A percentile compares a stretch with the other conserved stretches of the same genome.
Evolutionary conservation across 108 stramenopile genomes (phyloP).

Genomic region (Thalassiosira profunda): DNA sequence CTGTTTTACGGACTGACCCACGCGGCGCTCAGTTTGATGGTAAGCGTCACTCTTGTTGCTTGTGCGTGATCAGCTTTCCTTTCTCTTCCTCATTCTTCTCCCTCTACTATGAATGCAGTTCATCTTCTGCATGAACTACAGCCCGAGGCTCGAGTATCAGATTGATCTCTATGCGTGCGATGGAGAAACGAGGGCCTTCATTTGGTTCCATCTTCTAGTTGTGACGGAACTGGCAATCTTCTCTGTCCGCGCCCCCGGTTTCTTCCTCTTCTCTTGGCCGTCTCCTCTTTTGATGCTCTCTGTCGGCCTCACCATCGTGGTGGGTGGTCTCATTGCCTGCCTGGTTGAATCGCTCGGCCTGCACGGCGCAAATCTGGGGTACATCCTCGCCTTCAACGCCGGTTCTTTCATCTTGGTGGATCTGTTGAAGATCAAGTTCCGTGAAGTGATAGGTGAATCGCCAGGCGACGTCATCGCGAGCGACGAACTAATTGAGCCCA

Average conservation of each 20-base stretch:
- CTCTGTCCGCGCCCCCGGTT: conserved; percentile 58
- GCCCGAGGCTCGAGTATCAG: neutral
- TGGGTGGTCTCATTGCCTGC: conserved; percentile 46
- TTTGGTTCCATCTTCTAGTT: conserved; percentile 62
- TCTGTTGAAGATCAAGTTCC: conserved; percentile 52
- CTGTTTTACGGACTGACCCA: conserved; percentile 64
- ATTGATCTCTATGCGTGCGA: conserved; percentile 42
- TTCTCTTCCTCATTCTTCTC: neutral
- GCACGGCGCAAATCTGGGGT: conserved; percentile 26
- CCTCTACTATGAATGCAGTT: conserved; percentile 17
- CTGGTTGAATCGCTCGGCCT: conserved; percentile 22
- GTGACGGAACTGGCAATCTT: conserved; percentile 71
- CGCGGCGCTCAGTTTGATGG: conserved; percentile 48
- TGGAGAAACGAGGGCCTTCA: conserved; percentile 51
- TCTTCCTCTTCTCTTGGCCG: conserved; percentile 41
- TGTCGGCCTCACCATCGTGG: conserved; percentile 46
- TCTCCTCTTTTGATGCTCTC: conserved; percentile 49
- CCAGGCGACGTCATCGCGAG: conserved; percentile 56
- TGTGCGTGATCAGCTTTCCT: conserved; percentile 13
- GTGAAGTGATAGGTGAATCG: conserved; percentile 49
- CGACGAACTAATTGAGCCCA: conserved; percentile 48
- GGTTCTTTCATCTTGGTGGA: conserved; percentile 58
- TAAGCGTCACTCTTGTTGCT: too few species aligned
- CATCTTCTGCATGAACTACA: conserved; percentile 53
- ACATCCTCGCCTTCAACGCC: conserved; percentile 52